Evolutionary conservation across 345 rosid genomes (phyloP).

Genomic region (Litchi chinensis): DNA sequence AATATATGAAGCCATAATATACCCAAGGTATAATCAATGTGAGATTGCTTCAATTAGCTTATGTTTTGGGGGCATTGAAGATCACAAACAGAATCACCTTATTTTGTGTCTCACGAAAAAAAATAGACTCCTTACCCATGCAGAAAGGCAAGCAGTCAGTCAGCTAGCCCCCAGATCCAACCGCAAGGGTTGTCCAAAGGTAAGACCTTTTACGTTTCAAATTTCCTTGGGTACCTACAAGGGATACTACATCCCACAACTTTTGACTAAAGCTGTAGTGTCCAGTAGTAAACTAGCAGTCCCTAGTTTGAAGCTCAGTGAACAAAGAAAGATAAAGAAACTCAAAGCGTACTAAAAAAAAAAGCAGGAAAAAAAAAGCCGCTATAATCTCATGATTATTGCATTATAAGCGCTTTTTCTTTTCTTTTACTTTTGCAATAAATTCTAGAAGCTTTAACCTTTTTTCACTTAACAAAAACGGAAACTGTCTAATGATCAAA

Average conservation of each 20-base stretch:
- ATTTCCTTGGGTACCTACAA: no score
- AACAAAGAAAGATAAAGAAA: no score
- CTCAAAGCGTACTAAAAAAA: no score
- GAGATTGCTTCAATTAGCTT: neutral
- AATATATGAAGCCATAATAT: neutral
- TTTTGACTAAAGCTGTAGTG: no score
- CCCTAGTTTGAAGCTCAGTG: no score
- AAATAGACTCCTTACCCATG: neutral
- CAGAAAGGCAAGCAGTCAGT: neutral
- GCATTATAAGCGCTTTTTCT: no score
- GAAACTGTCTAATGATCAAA: neutral
- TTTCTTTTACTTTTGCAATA: no score
- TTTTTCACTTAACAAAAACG: neutral
- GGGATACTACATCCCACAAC: no score
- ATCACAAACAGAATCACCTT: neutral
- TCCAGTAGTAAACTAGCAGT: no score
- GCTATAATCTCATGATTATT: no score
- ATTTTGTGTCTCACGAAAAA: neutral
- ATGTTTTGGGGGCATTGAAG: neutral
- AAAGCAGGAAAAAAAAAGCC: no score
- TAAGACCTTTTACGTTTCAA: no score
- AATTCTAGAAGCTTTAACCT: neutral
- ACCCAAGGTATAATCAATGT: neutral
- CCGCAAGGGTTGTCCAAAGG: neutral
- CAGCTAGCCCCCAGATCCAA: neutral